phyloP scores from a whole-genome alignment of 352 stramenopile species.

The Thraustochytrium striatum region DNA sequence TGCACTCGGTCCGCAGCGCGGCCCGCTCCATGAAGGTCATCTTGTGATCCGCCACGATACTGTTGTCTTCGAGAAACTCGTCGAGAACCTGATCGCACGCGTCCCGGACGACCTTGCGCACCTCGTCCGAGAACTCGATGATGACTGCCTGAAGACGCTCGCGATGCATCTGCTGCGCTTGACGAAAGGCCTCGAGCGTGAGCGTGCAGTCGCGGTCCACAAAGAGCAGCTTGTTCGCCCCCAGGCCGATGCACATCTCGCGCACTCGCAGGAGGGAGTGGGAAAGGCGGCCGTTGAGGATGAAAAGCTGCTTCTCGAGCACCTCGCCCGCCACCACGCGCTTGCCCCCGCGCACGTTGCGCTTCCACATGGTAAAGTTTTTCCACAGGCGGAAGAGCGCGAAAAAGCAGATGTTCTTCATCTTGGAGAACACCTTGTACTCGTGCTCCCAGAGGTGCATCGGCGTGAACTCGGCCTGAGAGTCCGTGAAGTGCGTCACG shows the following conservation, averaged over 20 bases:
- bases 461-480: slow-evolving; percentile 79
- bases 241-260: slow-evolving; percentile 67
- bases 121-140: slow-evolving; percentile 54
- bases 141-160: slow-evolving; percentile 40
- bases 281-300: slow-evolving; percentile 76
- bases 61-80: slow-evolving; percentile 78
- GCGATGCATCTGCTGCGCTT: slow-evolving; percentile 61
- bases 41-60: slow-evolving; percentile 66
- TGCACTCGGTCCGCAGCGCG: slow-evolving; percentile 79
- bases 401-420: slow-evolving; percentile 79
- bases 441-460: slow-evolving; percentile 87
- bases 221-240: slow-evolving; percentile 64
- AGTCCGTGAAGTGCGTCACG: slow-evolving; percentile 81
- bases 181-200: slow-evolving; percentile 71
- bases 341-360: slow-evolving; percentile 74
- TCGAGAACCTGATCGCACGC: slow-evolving; percentile 87
- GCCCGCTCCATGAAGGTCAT: slow-evolving; percentile 95
- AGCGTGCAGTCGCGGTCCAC: slow-evolving; percentile 70
- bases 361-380: slow-evolving; percentile 87
- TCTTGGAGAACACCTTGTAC: slow-evolving; percentile 80
- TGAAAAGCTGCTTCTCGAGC: slow-evolving; percentile 75
- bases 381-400: slow-evolving; percentile 87
- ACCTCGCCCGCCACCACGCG: slow-evolving; percentile 73
- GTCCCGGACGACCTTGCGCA: slow-evolving; percentile 66
- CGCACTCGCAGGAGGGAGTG: slow-evolving; percentile 71